phyloP scores from a whole-genome alignment of 2,329 filamentous ascomycete genomes.

The Aspergillus japonicus region DNA sequence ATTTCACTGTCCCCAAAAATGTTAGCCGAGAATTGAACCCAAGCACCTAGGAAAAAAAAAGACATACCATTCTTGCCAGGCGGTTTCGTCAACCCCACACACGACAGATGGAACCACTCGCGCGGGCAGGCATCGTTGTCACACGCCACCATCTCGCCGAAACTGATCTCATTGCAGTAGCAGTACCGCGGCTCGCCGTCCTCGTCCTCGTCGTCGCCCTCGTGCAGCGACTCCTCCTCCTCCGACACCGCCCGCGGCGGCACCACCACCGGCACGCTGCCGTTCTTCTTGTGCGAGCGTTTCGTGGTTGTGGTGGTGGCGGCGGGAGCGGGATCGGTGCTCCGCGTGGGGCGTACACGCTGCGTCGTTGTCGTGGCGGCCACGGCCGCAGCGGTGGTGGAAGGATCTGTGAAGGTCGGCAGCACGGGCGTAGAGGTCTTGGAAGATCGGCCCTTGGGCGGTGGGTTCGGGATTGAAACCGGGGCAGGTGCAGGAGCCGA shows the following conservation, averaged over 20 bases:
- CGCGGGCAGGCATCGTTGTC: constrained; percentile 70
- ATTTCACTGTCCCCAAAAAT: constrained; percentile 60
- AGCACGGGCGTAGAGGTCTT: constrained; percentile 44
- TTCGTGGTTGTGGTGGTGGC: constrained; percentile 20
- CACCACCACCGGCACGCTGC: constrained; percentile 23
- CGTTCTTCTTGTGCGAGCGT: constrained; percentile 37
- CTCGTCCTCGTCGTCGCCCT: constrained; percentile 62
- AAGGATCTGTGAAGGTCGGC: constrained; percentile 36
- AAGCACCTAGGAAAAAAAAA: constrained; percentile 6
- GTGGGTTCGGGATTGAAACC: constrained; percentile 7
- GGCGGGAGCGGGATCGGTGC: constrained; percentile 31
- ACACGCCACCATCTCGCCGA: constrained; percentile 82
- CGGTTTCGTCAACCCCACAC: constrained; percentile 74
- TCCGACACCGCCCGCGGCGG: constrained; percentile 35
- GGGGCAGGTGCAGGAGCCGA: not conserved
- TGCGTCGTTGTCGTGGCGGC: constrained; percentile 21
- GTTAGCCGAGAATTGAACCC: constrained; percentile 17
- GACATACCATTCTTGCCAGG: constrained; percentile 72
- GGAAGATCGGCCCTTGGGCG: constrained; percentile 37
- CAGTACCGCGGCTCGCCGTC: constrained; percentile 73
- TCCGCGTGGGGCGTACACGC: constrained; percentile 37
- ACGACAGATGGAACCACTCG: constrained; percentile 83
- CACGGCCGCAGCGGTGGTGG: not conserved
- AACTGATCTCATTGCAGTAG: constrained; percentile 76
- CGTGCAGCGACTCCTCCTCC: constrained; percentile 44